A percentile compares a stretch with the other conserved stretches of the same genome.
phyloP scores from a whole-genome alignment of 306 rosid species.

The Echinosophora koreensis region DNA sequence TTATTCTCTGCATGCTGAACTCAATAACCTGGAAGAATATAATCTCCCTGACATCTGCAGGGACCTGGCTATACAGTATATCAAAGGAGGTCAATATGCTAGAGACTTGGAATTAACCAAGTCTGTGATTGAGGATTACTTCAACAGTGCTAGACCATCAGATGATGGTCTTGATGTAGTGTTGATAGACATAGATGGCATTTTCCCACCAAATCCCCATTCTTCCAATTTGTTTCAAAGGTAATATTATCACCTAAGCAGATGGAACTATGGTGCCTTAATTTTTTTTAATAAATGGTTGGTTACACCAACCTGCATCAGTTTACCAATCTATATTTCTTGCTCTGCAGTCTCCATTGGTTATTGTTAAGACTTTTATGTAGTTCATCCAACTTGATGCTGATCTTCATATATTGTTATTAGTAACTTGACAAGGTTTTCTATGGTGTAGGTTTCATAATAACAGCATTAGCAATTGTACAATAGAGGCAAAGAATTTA shows the following conservation, averaged over 20 bases:
- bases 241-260: constrained; percentile 49
- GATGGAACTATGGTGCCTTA: constrained; percentile 7
- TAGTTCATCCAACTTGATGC: constrained; percentile 19
- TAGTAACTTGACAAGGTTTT: constrained; percentile 31
- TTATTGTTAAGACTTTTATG: constrained; percentile 4
- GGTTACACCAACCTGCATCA: constrained; percentile 33
- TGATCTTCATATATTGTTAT: constrained; percentile 35
- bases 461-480: constrained; percentile 54
- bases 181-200: constrained; percentile 78
- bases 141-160: constrained; percentile 49
- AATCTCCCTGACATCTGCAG: constrained; percentile 65
- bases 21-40: constrained; percentile 65
- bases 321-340: constrained; percentile 5
- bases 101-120: constrained; percentile 72
- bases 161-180: constrained; percentile 66
- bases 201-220: constrained; percentile 51
- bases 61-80: constrained; percentile 56
- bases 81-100: constrained; percentile 78
- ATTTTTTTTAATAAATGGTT: not conserved
- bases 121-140: constrained; percentile 62
- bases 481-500: constrained; percentile 60
- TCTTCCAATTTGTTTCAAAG: constrained; percentile 44
- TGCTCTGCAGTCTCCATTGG: not conserved
- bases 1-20: constrained; percentile 64
- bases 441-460: constrained; percentile 46